Base-by-base conservation (phyloP, 345 rosid species). In the Heritiera littoralis region DNA sequence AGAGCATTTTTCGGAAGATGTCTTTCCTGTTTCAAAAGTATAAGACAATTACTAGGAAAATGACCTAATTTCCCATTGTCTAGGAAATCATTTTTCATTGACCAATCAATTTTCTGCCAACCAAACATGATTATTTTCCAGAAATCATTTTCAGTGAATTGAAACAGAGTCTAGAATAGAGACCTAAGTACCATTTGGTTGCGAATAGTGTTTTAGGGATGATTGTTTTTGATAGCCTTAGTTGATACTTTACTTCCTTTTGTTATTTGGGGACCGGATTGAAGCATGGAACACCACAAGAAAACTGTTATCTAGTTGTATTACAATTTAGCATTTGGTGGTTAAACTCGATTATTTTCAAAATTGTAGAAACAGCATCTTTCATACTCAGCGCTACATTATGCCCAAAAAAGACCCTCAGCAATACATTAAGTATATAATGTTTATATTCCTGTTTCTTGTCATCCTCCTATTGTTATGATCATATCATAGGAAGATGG, bases 261-360 rank as follows among this genome's bases (percentile, higher is more conserved):
- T 49, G 13, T 14, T 71, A 9, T 18, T 30, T 7, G 6, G 11
- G 2, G n/a, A 46, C 56, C 46, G 32, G 60, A 52, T 52, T 32
- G 61, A 72, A 72, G 61, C 46, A 72, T 15, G 75, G 28, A 8
- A 15, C 43, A 52, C 61, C 60, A 35, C 63, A 72, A 52, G 20
- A 72, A 72, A 72, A 52, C 7, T 18, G 2, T 35, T 54, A 18
- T 70, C 32, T 35, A 35, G n/a, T 54, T 35, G 48, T n/a, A 9
- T 52, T 32, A 17, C 14, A 12, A 54, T 32, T 52, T 2, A 17
- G 15, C 32, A 15, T 52, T 52, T 52, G 28, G 45, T 12, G 5
- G 5, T 18, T 54, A 35, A 28, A 17, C 45, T 32, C 17, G 8
- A 52, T 72, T 17, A 68, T 30, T 28, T 49, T 30, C 49, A 49